Evolutionary conservation across 345 rosid species (phyloP).

Genomic region (Combretum micranthum): DNA sequence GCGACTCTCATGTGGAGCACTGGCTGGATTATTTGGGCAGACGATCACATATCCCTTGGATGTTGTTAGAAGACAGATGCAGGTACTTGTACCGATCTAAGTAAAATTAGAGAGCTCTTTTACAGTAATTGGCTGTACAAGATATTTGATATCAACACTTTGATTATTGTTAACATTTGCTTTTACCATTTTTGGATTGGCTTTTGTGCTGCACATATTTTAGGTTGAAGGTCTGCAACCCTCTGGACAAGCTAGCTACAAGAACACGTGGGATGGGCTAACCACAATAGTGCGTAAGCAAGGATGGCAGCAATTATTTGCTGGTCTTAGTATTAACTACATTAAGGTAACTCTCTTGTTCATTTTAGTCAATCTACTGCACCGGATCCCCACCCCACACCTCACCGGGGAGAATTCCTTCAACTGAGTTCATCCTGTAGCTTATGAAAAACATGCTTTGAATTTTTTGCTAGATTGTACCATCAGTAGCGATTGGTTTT

Average conservation of each 20-base stretch:
- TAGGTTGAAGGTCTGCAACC: slow-evolving; percentile 79
- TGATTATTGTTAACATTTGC: background rate
- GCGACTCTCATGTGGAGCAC: slow-evolving; percentile 95
- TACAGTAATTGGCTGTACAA: no score
- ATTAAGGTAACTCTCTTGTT: slow-evolving; percentile 46
- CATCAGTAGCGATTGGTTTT: slow-evolving; percentile 95
- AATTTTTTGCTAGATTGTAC: slow-evolving; percentile 58
- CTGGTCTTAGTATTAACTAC: slow-evolving; percentile 93
- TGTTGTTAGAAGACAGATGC: slow-evolving; percentile 99
- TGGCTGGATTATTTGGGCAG: slow-evolving; percentile 94
- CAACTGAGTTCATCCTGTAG: background rate
- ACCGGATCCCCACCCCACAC: no score
- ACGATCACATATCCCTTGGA: slow-evolving; percentile 91
- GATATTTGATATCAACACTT: no score
- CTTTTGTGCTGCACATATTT: slow-evolving; percentile 8
- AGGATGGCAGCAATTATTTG: slow-evolving; percentile 94
- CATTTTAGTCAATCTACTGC: no score
- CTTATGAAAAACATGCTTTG: background rate
- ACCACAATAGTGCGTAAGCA: slow-evolving; percentile 56
- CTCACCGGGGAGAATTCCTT: background rate
- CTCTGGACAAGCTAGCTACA: slow-evolving; percentile 45
- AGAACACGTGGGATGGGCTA: slow-evolving; percentile 68
- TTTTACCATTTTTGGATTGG: background rate
- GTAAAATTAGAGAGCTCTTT: no score
- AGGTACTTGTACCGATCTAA: slow-evolving; percentile 33